Base-by-base conservation (phyloP, 129 eudicot species). In the Helichrysum umbraculigerum region DNA sequence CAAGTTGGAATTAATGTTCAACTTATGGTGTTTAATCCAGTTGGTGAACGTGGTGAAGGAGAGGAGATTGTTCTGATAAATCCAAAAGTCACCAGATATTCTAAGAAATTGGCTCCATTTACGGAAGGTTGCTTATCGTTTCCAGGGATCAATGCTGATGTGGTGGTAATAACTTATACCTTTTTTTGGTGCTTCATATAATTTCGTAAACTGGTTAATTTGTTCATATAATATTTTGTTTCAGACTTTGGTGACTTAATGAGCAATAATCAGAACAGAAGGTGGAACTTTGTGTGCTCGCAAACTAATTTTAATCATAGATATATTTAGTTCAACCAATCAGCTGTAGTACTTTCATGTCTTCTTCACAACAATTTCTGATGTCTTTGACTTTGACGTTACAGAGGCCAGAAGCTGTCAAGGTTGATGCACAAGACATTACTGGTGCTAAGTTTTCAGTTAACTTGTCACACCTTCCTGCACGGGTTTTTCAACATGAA, bases 401-500 rank as follows among this genome's bases (percentile, higher is more conserved):
- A 71, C 87, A 95, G 99, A 95, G 99, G 83, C 97, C 99, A 74
- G 97, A 91, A 66, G 84, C 97, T 21, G 86, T 95, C 9, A 91
- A 87, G 81, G 84, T 89, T 81, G 97, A 91, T 87, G 99, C 99
- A 34, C 91, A 80, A 75, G 99, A 95, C 28, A 25, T 25, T 25
- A 25, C 28, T 25, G 28, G 28, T 25, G 28, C 28, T 25, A 25
- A 25, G 28, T 95, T 95, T 85, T 16, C 81, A 39, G 14, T 87
- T 63, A 78, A 74, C 84, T 76, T 93, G 88, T 84, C 94, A 7
- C 90, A 61, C 6, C 96, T 94, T 76, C 92, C 93, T 42, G 91
- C 99, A n/a, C 88, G 99, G 22, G 92, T 94, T 22, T 94, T 94
- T 65, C 99, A 91, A 90, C 99, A 91, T 74, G 97, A 94, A 79